Percentiles rank a stretch among this genome's conserved stretches.
These are phyloP conservation scores for Suhomyces atakaporum DNA, from an alignment of 1,139 yeast species.

Conservation along the genomic window DNA sequence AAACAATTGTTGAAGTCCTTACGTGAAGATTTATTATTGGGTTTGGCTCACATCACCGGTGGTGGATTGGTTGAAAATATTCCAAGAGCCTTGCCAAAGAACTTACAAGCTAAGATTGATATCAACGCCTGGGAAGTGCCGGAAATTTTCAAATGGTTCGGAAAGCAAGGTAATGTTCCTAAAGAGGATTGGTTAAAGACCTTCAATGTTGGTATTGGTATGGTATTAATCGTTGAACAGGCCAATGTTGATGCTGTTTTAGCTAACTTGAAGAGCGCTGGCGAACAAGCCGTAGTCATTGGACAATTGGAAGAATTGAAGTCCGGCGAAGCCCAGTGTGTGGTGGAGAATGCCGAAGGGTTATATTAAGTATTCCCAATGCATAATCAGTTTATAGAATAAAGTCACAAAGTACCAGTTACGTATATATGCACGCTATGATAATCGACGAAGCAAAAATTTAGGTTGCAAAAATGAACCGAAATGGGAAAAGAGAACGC, in stretches of 20 bases:
- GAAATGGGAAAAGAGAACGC: too few species aligned
- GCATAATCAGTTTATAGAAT: too few species aligned
- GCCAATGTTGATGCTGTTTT: slow-evolving; percentile 63
- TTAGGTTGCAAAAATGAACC: too few species aligned
- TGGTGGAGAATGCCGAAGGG: slow-evolving; percentile 61
- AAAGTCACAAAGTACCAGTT: too few species aligned
- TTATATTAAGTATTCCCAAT: too few species aligned
- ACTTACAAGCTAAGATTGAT: slow-evolving; percentile 79
- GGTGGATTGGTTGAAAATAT: slow-evolving; percentile 97
- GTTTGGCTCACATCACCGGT: slow-evolving; percentile 96
- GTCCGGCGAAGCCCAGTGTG: slow-evolving; percentile 61
- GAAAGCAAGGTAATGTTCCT: slow-evolving; percentile 89
- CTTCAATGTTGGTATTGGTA: slow-evolving; percentile 94
- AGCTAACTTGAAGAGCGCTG: slow-evolving; percentile 56
- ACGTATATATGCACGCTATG: too few species aligned
- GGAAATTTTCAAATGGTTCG: slow-evolving; percentile 90
- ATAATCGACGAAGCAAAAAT: too few species aligned
- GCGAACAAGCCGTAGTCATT: slow-evolving; percentile 77
- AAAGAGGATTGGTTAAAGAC: slow-evolving; percentile 82
- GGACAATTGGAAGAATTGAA: slow-evolving; percentile 68
- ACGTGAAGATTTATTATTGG: slow-evolving; percentile 67
- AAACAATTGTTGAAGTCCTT: slow-evolving; percentile 81
- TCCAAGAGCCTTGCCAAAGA: slow-evolving; percentile 88
- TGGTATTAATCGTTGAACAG: slow-evolving; percentile 80
- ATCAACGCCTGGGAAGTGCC: slow-evolving; percentile 82